Conservation (phyloP, 2,329 filamentous ascomycete genomes). For the Colletotrichum sp. region DNA sequence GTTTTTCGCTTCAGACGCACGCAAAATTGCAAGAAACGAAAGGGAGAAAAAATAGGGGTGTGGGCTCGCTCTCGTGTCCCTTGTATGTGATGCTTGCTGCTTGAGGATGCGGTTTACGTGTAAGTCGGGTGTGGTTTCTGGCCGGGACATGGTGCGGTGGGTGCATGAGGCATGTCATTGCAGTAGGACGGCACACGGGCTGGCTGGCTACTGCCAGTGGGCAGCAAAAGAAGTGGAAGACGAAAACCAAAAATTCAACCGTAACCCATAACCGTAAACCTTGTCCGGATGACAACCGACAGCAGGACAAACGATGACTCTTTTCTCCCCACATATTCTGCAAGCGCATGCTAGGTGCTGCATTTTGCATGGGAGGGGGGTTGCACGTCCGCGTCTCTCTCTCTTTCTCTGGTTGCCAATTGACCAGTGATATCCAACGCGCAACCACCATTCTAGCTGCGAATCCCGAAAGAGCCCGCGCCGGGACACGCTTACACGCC, state of each 20-base stretch:
- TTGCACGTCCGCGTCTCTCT: neutral
- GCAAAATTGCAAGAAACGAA: neutral
- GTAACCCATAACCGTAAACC: neutral
- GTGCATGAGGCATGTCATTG: conserved; percentile 10
- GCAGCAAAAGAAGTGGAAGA: neutral
- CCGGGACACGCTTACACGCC: neutral
- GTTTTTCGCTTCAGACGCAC: neutral
- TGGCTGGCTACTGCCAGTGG: neutral
- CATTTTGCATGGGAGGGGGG: neutral
- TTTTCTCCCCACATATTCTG: neutral
- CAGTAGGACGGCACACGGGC: neutral
- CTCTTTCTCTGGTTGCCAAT: neutral
- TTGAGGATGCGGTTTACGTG: neutral
- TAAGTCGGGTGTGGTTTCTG: neutral
- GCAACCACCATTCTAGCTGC: neutral
- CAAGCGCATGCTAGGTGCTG: neutral
- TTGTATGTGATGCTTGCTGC: neutral
- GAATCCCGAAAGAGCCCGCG: neutral
- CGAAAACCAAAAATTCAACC: neutral
- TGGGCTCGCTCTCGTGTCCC: neutral
- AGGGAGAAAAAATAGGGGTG: neutral
- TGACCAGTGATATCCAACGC: conserved; percentile 12
- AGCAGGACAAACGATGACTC: conserved; percentile 2
- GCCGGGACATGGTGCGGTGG: neutral
- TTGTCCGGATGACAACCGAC: neutral